phyloP scores from a whole-genome alignment of 352 stramenopile genomes.

The Sclerospora graminicola region DNA sequence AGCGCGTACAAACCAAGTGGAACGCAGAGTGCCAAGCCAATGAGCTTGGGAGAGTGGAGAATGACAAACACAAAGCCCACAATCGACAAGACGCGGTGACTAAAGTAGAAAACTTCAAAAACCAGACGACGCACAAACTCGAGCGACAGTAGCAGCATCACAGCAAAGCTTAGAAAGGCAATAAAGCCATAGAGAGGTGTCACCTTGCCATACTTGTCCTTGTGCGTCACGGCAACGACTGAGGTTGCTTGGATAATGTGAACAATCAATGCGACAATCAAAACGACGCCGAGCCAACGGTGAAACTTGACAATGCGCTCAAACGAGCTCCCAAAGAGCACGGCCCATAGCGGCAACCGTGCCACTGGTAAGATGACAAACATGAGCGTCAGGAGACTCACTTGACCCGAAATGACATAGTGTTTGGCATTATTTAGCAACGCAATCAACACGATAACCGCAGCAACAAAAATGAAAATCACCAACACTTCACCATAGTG shows the following conservation, averaged over 20 bases:
- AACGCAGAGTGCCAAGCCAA: constrained; percentile 43
- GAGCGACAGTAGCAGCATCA: constrained; percentile 40
- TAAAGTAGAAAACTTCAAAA: constrained; percentile 74
- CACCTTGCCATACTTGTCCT: constrained; percentile 42
- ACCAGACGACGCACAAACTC: constrained; percentile 55
- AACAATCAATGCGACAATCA: constrained; percentile 43
- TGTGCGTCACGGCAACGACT: constrained; percentile 27
- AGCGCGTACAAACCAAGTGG: constrained; percentile 54
- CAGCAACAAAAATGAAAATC: constrained; percentile 49
- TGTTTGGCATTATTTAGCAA: constrained; percentile 23
- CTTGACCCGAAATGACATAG: constrained; percentile 41
- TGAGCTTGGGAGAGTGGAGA: constrained; percentile 46
- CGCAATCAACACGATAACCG: constrained; percentile 32
- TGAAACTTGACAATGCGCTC: constrained; percentile 82
- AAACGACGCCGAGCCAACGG: constrained; percentile 58
- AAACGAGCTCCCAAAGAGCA: constrained; percentile 66
- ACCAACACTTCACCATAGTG: constrained; percentile 51
- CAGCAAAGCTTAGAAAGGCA: constrained; percentile 45
- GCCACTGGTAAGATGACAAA: constrained; percentile 69
- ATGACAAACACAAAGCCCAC: constrained; percentile 71
- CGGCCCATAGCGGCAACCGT: constrained; percentile 46
- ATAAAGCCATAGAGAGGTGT: constrained; percentile 53
- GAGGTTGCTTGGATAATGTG: constrained; percentile 44
- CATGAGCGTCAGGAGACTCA: constrained; percentile 62
- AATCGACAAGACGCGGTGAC: constrained; percentile 58